Evolutionary conservation across 495 filamentous ascomycete genomes (phyloP), one percentile per base, ranked within the genome.

Genomic region (Talaromyces wortmannii): DNA sequence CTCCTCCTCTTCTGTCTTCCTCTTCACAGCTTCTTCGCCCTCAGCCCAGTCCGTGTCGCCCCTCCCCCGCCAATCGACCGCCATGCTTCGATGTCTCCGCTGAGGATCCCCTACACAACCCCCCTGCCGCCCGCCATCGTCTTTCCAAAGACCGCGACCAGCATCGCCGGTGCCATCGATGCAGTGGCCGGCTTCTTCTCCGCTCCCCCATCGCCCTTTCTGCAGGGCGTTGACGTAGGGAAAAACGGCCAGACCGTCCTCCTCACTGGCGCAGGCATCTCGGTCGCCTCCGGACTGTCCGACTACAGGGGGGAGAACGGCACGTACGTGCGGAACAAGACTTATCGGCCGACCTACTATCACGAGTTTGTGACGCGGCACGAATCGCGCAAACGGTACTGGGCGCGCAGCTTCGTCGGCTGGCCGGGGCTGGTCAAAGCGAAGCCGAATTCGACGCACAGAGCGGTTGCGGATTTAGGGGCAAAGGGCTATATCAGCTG

Each of bases 351-450:
- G 13, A 94, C 96, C 59, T 98, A 95, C 71, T 95, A 84, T 70
- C 82, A 89, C 69, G 94, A 98, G 62, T 98, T 97, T 65, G 58
- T 86, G 30, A 67, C 78, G 43, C 86, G 73, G 57, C 92, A 98
- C 72, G 91, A 92, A 64, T 87, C 90, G 15, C 77, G 94, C 53
- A 95, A 97, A 71, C 75, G 94, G 55, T 98, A 98, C 73, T 98
- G 92, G 92, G 92, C 94, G 6, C 76, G 94, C 12, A 95, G 89
- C 67, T 98, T 92, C 65, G 74, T 98, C 17, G 94, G 94, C 10
- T 98, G 92, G 92, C 83, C 87, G 13, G 88, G 79, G 16, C 73
- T 97, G 60, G 66, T 86, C 59, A 85, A 83, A 46, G 89, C 90
- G 15, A 80, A 77, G 62, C 91, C 94, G 3, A 98, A 97, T 63